Base-by-base conservation (phyloP, 192 early-diverging fungal species). In the Rhizophlyctis rosea region DNA sequence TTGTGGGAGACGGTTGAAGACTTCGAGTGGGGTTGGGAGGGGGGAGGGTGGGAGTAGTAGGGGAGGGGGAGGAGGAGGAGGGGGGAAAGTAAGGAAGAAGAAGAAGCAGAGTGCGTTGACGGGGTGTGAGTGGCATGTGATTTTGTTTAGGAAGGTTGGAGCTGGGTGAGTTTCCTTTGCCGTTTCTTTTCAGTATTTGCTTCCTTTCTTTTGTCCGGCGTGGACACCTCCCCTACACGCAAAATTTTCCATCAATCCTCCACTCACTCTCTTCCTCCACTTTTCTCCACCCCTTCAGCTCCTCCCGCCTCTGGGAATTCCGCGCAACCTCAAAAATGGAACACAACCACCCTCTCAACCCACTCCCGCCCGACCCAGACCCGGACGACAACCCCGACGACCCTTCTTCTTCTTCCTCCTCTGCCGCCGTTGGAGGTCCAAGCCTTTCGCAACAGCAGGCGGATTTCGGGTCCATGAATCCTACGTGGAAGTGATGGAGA, bases 81-180 rank as follows among this genome's bases (percentile, higher is more conserved):
- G 59, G 67, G 44, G n/a, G 70, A 34, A 67, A 68, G 35, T 13
- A 59, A 23, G 70, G 50, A 67, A 68, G 35, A 23, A 59, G 27
- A 71, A 71, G 65, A 62, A 59, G 32, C 68, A 71, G 54, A 69
- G 65, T 64, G 70, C 64, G 4, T 62, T 71, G 64, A 71, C 70
- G 59, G 70, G 70, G 5, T 71, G 70, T 35, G 60, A 68, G 53
- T 71, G 70, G 70, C 63, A 68, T 50, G 53, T 71, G 14, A 71
- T 71, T 56, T 56, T 71, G 55, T 71, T 64, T 68, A 56, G 65
- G 33, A 21, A 59, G 34, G 51, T 18, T 32, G 50, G 35, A 7
- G 56, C 44, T 48, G 57, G 57, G 65, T 67, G 48, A 51, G 61
- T 35, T 0, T 28, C 9, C 13, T 52, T 21, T 51, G 25, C 29